Evolutionary conservation across 208 protist genomes (phyloP).

Genomic region (Sergeia podlipaevii): DNA sequence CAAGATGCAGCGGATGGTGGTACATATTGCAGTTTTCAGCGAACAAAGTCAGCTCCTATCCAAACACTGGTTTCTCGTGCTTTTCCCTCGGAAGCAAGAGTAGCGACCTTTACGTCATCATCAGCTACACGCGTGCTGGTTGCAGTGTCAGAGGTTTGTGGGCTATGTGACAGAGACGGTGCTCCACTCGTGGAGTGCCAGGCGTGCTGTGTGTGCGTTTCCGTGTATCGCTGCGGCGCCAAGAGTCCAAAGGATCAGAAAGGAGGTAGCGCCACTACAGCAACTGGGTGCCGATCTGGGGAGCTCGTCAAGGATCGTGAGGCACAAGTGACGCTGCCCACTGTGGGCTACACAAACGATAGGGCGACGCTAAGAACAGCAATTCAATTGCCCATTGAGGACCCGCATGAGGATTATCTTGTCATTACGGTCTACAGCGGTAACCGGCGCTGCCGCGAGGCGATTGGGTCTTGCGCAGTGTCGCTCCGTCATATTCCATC

Average conservation of each 20-base stretch:
- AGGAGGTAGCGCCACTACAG: too few species aligned
- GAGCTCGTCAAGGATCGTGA: neutral
- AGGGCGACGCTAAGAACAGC: neutral
- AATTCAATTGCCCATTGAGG: neutral
- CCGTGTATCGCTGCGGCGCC: slow-evolving; percentile 1
- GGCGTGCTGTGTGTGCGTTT: neutral
- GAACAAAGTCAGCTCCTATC: neutral
- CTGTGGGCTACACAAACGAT: neutral
- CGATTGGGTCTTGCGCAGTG: slow-evolving; percentile 10
- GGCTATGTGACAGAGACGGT: neutral
- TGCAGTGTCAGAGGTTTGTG: neutral
- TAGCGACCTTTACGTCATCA: neutral
- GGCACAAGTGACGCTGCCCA: neutral
- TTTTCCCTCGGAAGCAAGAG: neutral
- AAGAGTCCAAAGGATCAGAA: too few species aligned
- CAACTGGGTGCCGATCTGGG: neutral
- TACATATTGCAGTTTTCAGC: neutral
- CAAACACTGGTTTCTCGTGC: too few species aligned
- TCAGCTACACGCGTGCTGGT: neutral
- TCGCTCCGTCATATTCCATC: slow-evolving; percentile 11
- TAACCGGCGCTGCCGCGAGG: slow-evolving; percentile 3
- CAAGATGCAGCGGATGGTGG: neutral
- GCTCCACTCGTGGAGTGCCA: too few species aligned
- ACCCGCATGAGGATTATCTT: slow-evolving; percentile 6
- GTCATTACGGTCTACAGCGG: slow-evolving; percentile 6